A percentile compares a stretch with the other conserved stretches of the same genome.
These are phyloP conservation scores for Infundibulicybe gibba DNA, from an alignment of 768 basidiomycete species.

Conservation along the genomic window DNA sequence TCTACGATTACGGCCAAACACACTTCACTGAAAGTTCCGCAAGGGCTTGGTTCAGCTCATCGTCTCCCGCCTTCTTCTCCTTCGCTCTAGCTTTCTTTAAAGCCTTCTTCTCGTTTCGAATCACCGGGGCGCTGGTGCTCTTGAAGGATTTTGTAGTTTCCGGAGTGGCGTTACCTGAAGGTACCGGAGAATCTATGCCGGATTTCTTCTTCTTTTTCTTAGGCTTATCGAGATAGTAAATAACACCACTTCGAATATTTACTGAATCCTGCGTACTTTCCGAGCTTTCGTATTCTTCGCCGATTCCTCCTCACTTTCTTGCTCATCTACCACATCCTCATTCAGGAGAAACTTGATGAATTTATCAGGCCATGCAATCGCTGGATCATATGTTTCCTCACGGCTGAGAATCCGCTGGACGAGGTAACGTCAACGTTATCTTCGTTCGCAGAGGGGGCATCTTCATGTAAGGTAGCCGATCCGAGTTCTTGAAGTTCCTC, in stretches of 20 bases:
- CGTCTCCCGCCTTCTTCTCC: constrained; percentile 59
- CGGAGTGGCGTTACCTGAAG: background rate
- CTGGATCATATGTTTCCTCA: constrained; percentile 18
- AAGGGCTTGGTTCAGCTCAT: constrained; percentile 83
- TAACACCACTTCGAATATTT: background rate
- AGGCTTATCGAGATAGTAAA: constrained; percentile 12
- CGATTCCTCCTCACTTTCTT: constrained; percentile 24
- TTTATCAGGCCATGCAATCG: constrained; percentile 4
- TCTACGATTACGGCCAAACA: constrained; percentile 9
- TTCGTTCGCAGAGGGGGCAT: constrained; percentile 23
- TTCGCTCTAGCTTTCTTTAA: constrained; percentile 64
- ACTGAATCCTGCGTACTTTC: constrained; percentile 27
- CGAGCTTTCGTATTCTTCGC: constrained; percentile 25
- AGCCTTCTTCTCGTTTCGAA: constrained; percentile 51
- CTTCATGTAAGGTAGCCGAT: constrained; percentile 23
- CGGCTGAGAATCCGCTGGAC: constrained; percentile 36
- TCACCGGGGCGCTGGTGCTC: constrained; percentile 6
- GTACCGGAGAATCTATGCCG: constrained; percentile 3
- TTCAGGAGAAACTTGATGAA: constrained; percentile 36
- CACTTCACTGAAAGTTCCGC: constrained; percentile 83
- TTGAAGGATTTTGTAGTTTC: constrained; percentile 3
- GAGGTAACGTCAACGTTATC: constrained; percentile 26
- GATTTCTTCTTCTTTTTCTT: constrained; percentile 42
- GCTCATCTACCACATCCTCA: constrained; percentile 17
- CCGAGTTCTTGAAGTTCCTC: constrained; percentile 71